A percentile compares a stretch with the other conserved stretches of the same genome.
These are phyloP conservation scores for Phyllostachys edulis DNA, from an alignment of 176 grass and related monocot species.

Conservation along the genomic window DNA sequence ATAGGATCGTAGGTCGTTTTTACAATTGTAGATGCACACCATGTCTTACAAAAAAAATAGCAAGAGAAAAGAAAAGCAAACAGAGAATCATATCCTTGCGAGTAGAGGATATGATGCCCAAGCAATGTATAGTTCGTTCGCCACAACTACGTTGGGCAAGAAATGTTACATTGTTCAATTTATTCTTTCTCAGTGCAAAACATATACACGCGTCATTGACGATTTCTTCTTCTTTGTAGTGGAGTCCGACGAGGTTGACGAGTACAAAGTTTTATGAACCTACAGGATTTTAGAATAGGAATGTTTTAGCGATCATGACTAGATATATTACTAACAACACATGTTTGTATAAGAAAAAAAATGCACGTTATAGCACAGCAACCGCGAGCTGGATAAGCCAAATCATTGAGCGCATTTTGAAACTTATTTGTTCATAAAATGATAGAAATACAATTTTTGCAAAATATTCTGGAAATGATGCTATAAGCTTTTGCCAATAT, in stretches of 20 bases:
- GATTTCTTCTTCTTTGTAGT: too few species aligned
- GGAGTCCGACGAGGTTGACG: too few species aligned
- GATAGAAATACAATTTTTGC: background rate
- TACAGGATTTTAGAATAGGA: too few species aligned
- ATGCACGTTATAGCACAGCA: too few species aligned
- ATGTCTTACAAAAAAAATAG: background rate
- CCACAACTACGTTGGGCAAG: background rate
- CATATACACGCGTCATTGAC: too few species aligned
- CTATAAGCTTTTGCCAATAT: background rate
- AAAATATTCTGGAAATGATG: background rate
- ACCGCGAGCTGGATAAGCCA: background rate
- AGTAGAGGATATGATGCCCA: slow-evolving; percentile 1
- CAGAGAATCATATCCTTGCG: background rate
- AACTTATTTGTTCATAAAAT: background rate
- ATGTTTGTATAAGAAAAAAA: too few species aligned
- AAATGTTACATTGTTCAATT: background rate
- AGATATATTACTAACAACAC: too few species aligned
- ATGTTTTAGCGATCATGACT: too few species aligned
- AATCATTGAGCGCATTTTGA: background rate
- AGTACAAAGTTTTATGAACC: too few species aligned
- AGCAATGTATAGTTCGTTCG: slow-evolving; percentile 1
- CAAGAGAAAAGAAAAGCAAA: background rate
- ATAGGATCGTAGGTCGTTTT: slow-evolving; percentile 16
- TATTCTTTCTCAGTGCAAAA: background rate
- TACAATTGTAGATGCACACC: background rate